A percentile compares a stretch with the other conserved stretches of the same genome.
These are phyloP conservation scores for Cystobasidium slooffiae DNA, from an alignment of 1,284 basidiomycete species.

Conservation along the genomic window DNA sequence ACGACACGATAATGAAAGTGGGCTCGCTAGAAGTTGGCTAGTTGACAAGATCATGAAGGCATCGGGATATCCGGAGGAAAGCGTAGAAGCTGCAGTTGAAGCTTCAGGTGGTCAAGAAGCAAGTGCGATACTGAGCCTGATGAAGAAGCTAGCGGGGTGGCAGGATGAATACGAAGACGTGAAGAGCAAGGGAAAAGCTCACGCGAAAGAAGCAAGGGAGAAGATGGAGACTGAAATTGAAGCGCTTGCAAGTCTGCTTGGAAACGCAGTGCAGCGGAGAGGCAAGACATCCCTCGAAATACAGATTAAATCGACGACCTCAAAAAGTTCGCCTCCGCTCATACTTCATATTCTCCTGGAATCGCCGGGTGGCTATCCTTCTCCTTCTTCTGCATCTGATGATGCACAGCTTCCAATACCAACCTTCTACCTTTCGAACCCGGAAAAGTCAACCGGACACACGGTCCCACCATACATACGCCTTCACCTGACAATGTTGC, in stretches of 20 bases:
- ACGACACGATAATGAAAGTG: slow-evolving; percentile 43
- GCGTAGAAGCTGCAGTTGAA: slow-evolving; percentile 64
- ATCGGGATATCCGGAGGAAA: slow-evolving; percentile 78
- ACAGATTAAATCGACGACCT: slow-evolving; percentile 44
- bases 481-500: slow-evolving; percentile 74
- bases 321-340: slow-evolving; percentile 69
- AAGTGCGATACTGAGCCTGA: slow-evolving; percentile 57
- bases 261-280: slow-evolving; percentile 53
- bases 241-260: slow-evolving; percentile 64
- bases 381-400: slow-evolving; percentile 53
- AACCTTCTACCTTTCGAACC: slow-evolving; percentile 28
- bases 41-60: slow-evolving; percentile 80
- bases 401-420: slow-evolving; percentile 12
- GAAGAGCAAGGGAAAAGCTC: slow-evolving; percentile 16
- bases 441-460: neutral
- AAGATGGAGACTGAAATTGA: slow-evolving; percentile 75
- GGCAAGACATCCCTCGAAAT: slow-evolving; percentile 37
- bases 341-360: slow-evolving; percentile 60
- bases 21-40: slow-evolving; percentile 75
- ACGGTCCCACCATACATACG: slow-evolving; percentile 74
- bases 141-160: slow-evolving; percentile 58
- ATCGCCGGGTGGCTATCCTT: slow-evolving; percentile 63
- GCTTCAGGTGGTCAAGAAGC: slow-evolving; percentile 54
- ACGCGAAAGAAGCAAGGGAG: slow-evolving; percentile 60
- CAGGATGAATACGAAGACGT: slow-evolving; percentile 55